phyloP scores from a whole-genome alignment of 139 green algal species.

The Tetradesmus obliquus region DNA sequence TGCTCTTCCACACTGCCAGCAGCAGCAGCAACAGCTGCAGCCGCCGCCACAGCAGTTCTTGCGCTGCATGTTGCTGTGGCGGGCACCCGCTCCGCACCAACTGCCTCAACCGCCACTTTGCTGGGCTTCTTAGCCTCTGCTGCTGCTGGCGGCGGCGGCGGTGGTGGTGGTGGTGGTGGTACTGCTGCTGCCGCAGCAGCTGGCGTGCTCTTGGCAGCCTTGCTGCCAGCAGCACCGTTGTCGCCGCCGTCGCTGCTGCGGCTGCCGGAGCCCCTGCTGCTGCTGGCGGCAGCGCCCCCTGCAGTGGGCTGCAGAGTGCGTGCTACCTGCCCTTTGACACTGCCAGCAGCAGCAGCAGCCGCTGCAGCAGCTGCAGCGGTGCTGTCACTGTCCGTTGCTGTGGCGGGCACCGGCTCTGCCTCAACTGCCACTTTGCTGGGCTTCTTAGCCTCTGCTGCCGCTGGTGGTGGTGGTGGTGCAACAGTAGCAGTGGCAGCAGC shows the following conservation, averaged over 20 bases:
- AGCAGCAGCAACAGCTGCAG: not conserved
- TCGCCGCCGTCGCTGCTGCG: not conserved
- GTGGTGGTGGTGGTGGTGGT: not conserved
- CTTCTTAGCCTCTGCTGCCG: not conserved
- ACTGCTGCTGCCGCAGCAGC: not conserved
- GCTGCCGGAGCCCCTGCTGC: not conserved
- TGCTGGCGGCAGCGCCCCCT: not conserved
- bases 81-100: not conserved
- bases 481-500: not conserved
- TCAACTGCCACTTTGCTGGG: not conserved
- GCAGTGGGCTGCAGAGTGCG: too few species aligned
- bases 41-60: too few species aligned
- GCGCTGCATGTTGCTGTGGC: not conserved
- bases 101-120: not conserved
- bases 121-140: too few species aligned
- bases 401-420: not conserved
- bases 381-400: not conserved
- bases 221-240: too few species aligned
- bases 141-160: not conserved
- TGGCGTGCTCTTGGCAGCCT: not conserved
- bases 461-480: constrained; percentile 6
- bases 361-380: too few species aligned
- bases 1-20: not conserved
- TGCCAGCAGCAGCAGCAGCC: not conserved
- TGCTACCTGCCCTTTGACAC: too few species aligned